Evolutionary conservation across 495 filamentous ascomycete genomes (phyloP), one percentile per base, ranked within the genome.

Genomic region (Penicillium robsamsonii): DNA sequence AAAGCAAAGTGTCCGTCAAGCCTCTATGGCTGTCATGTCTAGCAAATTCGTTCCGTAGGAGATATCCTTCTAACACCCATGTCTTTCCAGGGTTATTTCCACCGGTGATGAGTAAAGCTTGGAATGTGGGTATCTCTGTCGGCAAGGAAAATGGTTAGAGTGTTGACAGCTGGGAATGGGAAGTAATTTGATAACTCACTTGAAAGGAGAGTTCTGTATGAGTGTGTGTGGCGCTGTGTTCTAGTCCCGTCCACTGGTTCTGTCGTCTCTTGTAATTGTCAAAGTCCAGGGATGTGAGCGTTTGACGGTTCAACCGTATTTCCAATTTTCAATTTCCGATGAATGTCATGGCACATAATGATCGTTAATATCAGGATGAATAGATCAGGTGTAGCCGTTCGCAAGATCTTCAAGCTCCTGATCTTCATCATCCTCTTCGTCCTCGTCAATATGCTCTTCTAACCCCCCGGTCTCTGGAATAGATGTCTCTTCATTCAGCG

Each of bases 361-460:
- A 15, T 29, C 24, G 15, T 40, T 38, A 9, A 20, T 27, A 12
- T 6, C n/a, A n/a, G 22, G 15, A n/a, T 13, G 29, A 15, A 46
- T 5, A 46, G 33, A 27, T 54, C 52, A 54, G 18, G 30, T 12
- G 11, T 46, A 24, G 22, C 31, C 43, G 18, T 46, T 54, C 22
- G 25, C 42, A 30, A 54, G 52, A 18, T 54, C 52, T 7, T 46
- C 52, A 29, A 54, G 30, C 43, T 54, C 52, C 30, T 54, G 42
- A 15, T 54, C 52, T 46, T 53, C 50, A 4, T 45, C 42, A 15
- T 54, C 52, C 9, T 54, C 45, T 13, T 47, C 45, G 1, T 33
- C 45, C 10, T 17, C 45, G 9, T 30, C 45, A 13, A 11, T 18
- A n/a, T 30, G 45, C 5, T 18, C 27, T 33, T 20, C 45, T 18